These are phyloP conservation scores for Bruguiera parviflora DNA, from an alignment of 345 rosid species.

Conservation along the genomic window DNA sequence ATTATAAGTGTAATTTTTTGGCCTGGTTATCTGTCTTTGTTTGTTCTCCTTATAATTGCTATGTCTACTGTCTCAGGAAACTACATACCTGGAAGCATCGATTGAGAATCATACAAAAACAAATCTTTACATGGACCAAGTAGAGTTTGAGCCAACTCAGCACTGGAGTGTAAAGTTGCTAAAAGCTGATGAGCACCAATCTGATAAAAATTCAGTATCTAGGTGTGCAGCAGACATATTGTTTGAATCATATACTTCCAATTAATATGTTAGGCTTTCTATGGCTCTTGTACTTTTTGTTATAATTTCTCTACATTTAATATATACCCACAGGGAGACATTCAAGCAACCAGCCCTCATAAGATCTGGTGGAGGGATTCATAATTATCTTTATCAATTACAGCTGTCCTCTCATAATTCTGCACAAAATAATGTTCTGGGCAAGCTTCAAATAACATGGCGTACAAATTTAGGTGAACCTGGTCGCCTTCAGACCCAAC, in stretches of 20 bases:
- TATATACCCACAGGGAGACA: slow-evolving; percentile 42
- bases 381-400: slow-evolving; percentile 77
- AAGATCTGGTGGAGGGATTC: slow-evolving; percentile 87
- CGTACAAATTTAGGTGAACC: slow-evolving; percentile 96
- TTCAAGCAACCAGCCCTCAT: slow-evolving; percentile 72
- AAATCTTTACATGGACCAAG: slow-evolving; percentile 93
- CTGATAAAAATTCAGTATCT: slow-evolving; percentile 31
- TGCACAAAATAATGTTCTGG: slow-evolving; percentile 65
- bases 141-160: slow-evolving; percentile 94
- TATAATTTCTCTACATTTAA: background rate
- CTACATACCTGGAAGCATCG: slow-evolving; percentile 86
- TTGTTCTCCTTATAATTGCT: slow-evolving; percentile 1
- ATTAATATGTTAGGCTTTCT: background rate
- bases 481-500: slow-evolving; percentile 96
- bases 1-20: no score
- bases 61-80: slow-evolving; percentile 54
- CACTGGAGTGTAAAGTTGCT: slow-evolving; percentile 68
- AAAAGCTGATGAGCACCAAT: slow-evolving; percentile 47
- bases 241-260: background rate
- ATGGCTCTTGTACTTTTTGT: background rate
- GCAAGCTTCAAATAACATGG: slow-evolving; percentile 97
- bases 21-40: background rate
- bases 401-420: slow-evolving; percentile 43
- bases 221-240: slow-evolving; percentile 37
- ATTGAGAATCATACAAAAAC: slow-evolving; percentile 92